Base-by-base conservation (phyloP, 2,329 filamentous ascomycete genomes). In the Didymella keratinophila region DNA sequence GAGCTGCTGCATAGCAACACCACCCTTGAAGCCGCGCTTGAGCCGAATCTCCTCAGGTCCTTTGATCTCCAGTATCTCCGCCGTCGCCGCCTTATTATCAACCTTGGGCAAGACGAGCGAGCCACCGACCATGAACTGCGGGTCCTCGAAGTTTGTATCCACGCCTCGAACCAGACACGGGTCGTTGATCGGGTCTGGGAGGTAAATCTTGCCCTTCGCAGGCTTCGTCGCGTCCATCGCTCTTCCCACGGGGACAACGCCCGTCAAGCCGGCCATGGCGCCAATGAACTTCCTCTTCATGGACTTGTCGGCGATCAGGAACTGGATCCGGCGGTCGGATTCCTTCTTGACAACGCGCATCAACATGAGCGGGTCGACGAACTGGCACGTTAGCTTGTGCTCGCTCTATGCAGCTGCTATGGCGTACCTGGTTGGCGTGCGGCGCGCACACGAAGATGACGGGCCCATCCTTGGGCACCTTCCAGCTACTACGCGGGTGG, bases 381-480 rank as follows among this genome's bases (percentile, higher is more conserved):
- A 99, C 89, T 97, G 73, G 30, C 14, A 20, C 30, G 56, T 69
- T 53, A 68, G 62, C 54, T 52, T 28, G 4, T 23, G n/a, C 11
- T 9, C 16, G 46, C 36, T 21, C 14, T 3, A 5, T 10, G 18
- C 12, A 46, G 30, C 30, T 37, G 16, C 23, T 32, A 28, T 25
- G 46, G 30, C 62, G 20, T 64, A 73, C 73, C 67, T 76, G 73
- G 77, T 99, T 99, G 60, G 94, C 94, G 82, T 99, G 95, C 66
- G 95, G 95, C 53, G 94, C 95, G 43, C 93, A 95, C 67, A 99
- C 95, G 72, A 99, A 95, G 59, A 99, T 91, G 63, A 99, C 87
- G 1, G 95, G 93, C 0, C 93, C 95, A 63, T 87, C 86, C 71
- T 90, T 88, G 43, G 95, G 95, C 43, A 99, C 91, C 78, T 93